Evolutionary conservation across 2,329 filamentous ascomycete genomes (phyloP).

Genomic region (Whalleya microplaca): DNA sequence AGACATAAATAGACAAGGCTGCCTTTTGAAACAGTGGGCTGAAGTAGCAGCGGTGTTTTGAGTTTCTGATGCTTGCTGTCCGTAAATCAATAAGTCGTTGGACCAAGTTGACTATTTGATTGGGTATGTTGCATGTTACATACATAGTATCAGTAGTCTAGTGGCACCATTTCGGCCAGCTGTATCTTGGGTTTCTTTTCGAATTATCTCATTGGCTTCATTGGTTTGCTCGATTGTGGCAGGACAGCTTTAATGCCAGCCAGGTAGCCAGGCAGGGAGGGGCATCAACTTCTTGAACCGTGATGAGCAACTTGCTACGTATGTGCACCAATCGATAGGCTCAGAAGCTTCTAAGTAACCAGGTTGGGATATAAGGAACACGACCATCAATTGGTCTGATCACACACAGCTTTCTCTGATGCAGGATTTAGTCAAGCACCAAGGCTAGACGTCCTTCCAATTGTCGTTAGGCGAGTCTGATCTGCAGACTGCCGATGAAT

Average conservation of each 20-base stretch:
- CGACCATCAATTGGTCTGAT: background rate
- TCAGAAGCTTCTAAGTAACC: background rate
- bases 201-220: too few relatives aligned
- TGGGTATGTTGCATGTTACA: background rate
- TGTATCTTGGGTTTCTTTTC: too few relatives aligned
- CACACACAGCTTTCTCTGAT: background rate
- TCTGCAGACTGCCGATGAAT: background rate
- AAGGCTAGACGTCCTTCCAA: background rate
- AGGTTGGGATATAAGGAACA: background rate
- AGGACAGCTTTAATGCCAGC: too few relatives aligned
- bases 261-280: too few relatives aligned
- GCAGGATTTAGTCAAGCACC: background rate
- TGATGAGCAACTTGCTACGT: too few relatives aligned
- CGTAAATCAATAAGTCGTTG: background rate
- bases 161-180: too few relatives aligned
- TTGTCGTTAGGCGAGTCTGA: background rate
- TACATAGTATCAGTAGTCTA: too few relatives aligned
- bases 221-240: too few relatives aligned
- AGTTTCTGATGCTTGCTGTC: background rate
- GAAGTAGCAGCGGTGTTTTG: background rate
- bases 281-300: too few relatives aligned
- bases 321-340: background rate
- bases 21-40: background rate
- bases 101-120: background rate
- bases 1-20: background rate